These are phyloP conservation scores for Geopyxis carbonaria DNA, from an alignment of 495 filamentous ascomycete genomes.

Conservation along the genomic window DNA sequence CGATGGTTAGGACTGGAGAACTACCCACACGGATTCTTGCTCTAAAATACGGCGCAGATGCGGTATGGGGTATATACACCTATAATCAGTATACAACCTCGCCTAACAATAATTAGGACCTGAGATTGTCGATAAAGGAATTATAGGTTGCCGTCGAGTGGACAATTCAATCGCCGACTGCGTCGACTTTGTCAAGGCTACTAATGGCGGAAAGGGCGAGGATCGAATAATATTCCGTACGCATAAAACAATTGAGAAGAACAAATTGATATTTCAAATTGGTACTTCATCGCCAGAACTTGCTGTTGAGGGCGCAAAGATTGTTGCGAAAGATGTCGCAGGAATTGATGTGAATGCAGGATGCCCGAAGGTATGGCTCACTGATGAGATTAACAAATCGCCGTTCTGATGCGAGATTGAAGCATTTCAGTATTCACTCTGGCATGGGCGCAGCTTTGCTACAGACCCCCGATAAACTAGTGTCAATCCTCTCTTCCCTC, in stretches of 20 bases:
- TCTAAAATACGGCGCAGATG: slow-evolving; percentile 84
- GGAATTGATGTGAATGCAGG: slow-evolving; percentile 96
- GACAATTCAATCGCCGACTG: slow-evolving; percentile 55
- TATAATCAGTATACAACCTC: not conserved
- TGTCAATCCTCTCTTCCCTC: slow-evolving; percentile 61
- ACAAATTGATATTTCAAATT: slow-evolving; percentile 71
- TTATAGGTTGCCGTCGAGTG: slow-evolving; percentile 68
- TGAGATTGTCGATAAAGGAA: slow-evolving; percentile 76
- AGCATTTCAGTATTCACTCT: slow-evolving; percentile 69
- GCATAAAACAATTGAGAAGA: slow-evolving; percentile 54
- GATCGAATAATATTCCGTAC: slow-evolving; percentile 56
- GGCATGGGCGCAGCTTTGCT: slow-evolving; percentile 93
- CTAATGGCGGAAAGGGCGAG: slow-evolving; percentile 32
- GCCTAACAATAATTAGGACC: slow-evolving; percentile 38
- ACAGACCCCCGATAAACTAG: slow-evolving; percentile 62
- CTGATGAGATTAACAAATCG: not conserved
- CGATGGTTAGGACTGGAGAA: slow-evolving; percentile 94
- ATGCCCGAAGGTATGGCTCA: slow-evolving; percentile 50
- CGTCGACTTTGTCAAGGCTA: slow-evolving; percentile 52
- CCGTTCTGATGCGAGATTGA: slow-evolving; percentile 2
- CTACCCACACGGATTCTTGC: slow-evolving; percentile 73
- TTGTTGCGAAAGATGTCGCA: slow-evolving; percentile 71
- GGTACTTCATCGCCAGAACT: slow-evolving; percentile 64
- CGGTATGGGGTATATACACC: slow-evolving; percentile 62
- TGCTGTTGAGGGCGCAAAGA: slow-evolving; percentile 64